phyloP scores from a whole-genome alignment of 257 asterid species.

The Pogostemon cablin region DNA sequence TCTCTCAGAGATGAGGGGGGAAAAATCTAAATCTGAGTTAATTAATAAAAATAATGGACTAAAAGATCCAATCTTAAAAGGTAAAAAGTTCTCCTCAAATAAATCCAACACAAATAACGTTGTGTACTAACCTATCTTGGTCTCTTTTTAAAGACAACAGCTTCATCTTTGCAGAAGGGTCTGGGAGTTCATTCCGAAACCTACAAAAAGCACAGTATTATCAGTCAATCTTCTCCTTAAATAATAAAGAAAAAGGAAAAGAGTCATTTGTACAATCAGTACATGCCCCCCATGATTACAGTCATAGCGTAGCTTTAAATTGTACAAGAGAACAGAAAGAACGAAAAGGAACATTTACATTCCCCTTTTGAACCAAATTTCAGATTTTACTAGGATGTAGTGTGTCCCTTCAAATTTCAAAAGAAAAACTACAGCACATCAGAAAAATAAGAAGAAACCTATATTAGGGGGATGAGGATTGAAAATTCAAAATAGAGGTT shows the following conservation, averaged over 20 bases:
- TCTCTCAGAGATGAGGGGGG: background rate
- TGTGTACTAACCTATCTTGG: conserved; percentile 68
- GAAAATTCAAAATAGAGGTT: conserved; percentile 3
- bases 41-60: background rate
- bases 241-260: background rate
- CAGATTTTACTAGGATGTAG: conserved; percentile 6
- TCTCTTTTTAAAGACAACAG: conserved; percentile 76
- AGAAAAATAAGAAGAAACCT: conserved; percentile 22
- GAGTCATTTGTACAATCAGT: background rate
- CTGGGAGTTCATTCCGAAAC: conserved; percentile 97
- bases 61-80: conserved; percentile 9
- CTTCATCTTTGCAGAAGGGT: conserved; percentile 95
- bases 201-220: conserved; percentile 51
- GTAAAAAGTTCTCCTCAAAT: background rate
- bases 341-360: background rate
- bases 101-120: conserved; percentile 15
- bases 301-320: conserved; percentile 16
- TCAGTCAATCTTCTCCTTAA: conserved; percentile 22
- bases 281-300: background rate
- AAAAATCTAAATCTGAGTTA: background rate
- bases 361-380: conserved; percentile 11
- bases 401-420: background rate
- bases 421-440: conserved; percentile 4
- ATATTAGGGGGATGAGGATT: conserved; percentile 6
- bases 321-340: conserved; percentile 8